phyloP scores from a whole-genome alignment of 768 basidiomycete species.

The Phylloporus rhodoxanthus region DNA sequence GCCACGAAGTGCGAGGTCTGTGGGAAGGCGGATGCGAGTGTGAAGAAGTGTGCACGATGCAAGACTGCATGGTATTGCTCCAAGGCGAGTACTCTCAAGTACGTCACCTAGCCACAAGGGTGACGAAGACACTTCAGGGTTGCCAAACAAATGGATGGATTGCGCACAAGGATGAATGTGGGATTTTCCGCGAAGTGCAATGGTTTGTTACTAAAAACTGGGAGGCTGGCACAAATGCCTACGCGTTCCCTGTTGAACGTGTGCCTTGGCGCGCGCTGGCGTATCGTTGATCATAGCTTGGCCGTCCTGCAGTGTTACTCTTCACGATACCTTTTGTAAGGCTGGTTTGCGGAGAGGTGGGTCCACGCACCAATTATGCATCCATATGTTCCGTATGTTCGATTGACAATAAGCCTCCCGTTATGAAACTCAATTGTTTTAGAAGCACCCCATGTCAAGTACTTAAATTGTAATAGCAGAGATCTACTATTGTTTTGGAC shows the following conservation, averaged over 20 bases:
- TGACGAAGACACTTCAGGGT: constrained; percentile 10
- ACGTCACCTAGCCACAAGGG: background rate
- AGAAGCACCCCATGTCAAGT: background rate
- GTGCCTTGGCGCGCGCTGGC: constrained; percentile 11
- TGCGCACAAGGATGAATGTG: constrained; percentile 20
- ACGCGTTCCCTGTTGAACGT: constrained; percentile 19
- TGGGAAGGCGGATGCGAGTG: constrained; percentile 9
- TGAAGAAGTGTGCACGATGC: constrained; percentile 26
- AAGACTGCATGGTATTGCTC: constrained; percentile 29
- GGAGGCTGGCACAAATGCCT: constrained; percentile 13
- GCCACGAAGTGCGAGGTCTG: constrained; percentile 21
- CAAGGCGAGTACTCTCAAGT: constrained; percentile 14
- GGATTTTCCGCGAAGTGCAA: constrained; percentile 24
- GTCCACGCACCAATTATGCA: constrained; percentile 1
- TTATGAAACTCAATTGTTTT: constrained; percentile 1
- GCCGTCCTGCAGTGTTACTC: background rate
- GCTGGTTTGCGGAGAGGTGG: background rate
- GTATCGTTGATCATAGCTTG: constrained; percentile 5
- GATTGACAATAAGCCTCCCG: background rate
- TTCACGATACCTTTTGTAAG: background rate
- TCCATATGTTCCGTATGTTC: constrained; percentile 1
- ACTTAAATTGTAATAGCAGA: constrained; percentile 8
- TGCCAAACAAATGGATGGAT: constrained; percentile 23
- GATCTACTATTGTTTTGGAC: constrained; percentile 21
- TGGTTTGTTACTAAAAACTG: constrained; percentile 28